Evolutionary conservation across 768 basidiomycete genomes (phyloP).

Genomic region (Favolaschia claudopus): DNA sequence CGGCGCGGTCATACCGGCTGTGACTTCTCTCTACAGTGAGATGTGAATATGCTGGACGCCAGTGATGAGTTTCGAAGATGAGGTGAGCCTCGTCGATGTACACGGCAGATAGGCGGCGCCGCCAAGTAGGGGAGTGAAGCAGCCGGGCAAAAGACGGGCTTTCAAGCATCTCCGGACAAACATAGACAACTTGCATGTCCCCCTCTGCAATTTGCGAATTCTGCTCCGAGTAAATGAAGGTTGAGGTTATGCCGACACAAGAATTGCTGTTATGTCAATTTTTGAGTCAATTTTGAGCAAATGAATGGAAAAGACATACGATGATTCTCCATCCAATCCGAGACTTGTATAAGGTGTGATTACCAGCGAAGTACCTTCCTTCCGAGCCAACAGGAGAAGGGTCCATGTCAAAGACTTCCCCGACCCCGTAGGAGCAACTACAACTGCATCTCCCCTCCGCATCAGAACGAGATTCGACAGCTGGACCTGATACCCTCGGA

Average conservation of each 20-base stretch:
- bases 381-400: conserved; percentile 28
- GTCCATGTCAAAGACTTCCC: conserved; percentile 32
- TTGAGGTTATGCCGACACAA: neutral
- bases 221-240: conserved; percentile 23
- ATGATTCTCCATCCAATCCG: conserved; percentile 29
- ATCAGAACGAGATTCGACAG: conserved; percentile 24
- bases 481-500: conserved; percentile 24
- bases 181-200: conserved; percentile 26
- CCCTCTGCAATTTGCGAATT: conserved; percentile 9
- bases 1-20: too few relatives aligned
- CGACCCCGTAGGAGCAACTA: conserved; percentile 31
- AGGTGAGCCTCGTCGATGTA: conserved; percentile 33
- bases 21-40: too few relatives aligned
- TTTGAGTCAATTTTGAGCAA: neutral
- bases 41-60: too few relatives aligned
- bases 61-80: conserved; percentile 24
- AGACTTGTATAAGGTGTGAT: conserved; percentile 34
- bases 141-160: conserved; percentile 29
- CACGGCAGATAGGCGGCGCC: conserved; percentile 26
- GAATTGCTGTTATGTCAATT: conserved; percentile 7
- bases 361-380: conserved; percentile 25
- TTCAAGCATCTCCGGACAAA: conserved; percentile 36
- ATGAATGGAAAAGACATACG: conserved; percentile 17
- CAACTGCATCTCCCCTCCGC: conserved; percentile 20
- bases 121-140: conserved; percentile 24